phyloP scores from a whole-genome alignment of 164 flowering plant genomes.

The Piper longum region DNA sequence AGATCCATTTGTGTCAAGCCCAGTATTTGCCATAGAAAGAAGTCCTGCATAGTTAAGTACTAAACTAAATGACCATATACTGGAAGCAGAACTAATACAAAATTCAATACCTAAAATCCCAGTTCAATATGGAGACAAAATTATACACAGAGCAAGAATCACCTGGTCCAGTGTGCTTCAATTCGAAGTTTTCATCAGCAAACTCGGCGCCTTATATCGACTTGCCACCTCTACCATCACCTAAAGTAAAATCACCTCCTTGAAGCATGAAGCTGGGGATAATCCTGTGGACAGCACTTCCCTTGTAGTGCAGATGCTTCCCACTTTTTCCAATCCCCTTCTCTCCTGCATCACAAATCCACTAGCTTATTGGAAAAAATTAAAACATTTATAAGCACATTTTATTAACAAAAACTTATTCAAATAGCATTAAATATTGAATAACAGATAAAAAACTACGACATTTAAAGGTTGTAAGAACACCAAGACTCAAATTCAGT shows the following conservation, averaged over 20 bases:
- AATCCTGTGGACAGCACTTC: conserved; percentile 81
- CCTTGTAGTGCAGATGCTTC: conserved; percentile 90
- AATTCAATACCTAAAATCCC: background rate
- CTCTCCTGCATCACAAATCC: conserved; percentile 43
- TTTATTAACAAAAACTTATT: no score
- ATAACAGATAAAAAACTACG: background rate
- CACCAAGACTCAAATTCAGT: conserved; percentile 15
- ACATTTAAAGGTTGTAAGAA: conserved; percentile 18
- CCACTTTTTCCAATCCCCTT: conserved; percentile 77
- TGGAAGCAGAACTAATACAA: no score
- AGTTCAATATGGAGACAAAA: background rate
- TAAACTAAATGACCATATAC: background rate
- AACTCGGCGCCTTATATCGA: conserved; percentile 92
- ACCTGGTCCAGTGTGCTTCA: conserved; percentile 99
- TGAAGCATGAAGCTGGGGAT: conserved; percentile 98
- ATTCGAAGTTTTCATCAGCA: conserved; percentile 86
- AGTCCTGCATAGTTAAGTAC: conserved; percentile 26
- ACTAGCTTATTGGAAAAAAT: background rate
- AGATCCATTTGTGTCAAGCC: conserved; percentile 82
- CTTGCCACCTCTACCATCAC: conserved; percentile 95
- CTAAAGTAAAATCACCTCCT: conserved; percentile 93
- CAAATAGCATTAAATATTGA: no score
- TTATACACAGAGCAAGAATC: conserved; percentile 1
- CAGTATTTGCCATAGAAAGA: conserved; percentile 96
- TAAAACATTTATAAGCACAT: no score